Evolutionary conservation across 352 stramenopile species (phyloP).

Genomic region (Pythium apleroticum): DNA sequence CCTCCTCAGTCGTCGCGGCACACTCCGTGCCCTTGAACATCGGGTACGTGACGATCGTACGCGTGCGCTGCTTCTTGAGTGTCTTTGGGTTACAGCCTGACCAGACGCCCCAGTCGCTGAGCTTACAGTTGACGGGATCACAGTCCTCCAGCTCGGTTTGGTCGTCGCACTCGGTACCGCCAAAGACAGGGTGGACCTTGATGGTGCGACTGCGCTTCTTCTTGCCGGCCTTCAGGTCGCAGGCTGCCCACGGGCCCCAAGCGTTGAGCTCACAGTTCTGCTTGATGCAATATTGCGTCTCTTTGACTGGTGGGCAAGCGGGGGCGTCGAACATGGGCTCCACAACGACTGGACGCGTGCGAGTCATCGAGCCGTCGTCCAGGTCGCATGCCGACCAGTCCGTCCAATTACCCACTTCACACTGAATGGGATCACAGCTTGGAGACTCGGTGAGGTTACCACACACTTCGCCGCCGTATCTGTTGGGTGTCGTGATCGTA

Average conservation of each 20-base stretch:
- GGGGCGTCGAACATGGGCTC: slow-evolving; percentile 36
- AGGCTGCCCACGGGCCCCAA: slow-evolving; percentile 31
- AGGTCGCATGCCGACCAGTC: slow-evolving; percentile 35
- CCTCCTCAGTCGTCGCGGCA: slow-evolving; percentile 22
- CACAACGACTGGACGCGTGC: slow-evolving; percentile 32
- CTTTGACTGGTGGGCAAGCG: slow-evolving; percentile 25
- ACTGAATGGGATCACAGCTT: slow-evolving; percentile 38
- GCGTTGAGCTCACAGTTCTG: slow-evolving; percentile 49
- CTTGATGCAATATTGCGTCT: slow-evolving; percentile 32
- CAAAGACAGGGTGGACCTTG: slow-evolving; percentile 38
- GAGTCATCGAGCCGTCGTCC: slow-evolving; percentile 22
- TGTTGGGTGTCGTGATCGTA: slow-evolving; percentile 20
- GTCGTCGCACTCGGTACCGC: slow-evolving; percentile 37
- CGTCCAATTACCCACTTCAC: slow-evolving; percentile 37
- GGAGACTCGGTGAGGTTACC: slow-evolving; percentile 26
- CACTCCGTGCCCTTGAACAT: slow-evolving; percentile 42
- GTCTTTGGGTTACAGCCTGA: slow-evolving; percentile 41
- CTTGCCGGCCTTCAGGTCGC: slow-evolving; percentile 25
- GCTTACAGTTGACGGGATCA: slow-evolving; percentile 35
- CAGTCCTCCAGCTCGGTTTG: slow-evolving; percentile 46
- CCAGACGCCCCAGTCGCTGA: slow-evolving; percentile 53
- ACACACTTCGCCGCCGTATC: slow-evolving; percentile 32
- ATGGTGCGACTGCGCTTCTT: slow-evolving; percentile 36
- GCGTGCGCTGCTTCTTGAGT: slow-evolving; percentile 37
- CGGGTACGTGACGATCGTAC: slow-evolving; percentile 9